phyloP scores from a whole-genome alignment of 495 filamentous ascomycete species.

The Parmelia sp. region DNA sequence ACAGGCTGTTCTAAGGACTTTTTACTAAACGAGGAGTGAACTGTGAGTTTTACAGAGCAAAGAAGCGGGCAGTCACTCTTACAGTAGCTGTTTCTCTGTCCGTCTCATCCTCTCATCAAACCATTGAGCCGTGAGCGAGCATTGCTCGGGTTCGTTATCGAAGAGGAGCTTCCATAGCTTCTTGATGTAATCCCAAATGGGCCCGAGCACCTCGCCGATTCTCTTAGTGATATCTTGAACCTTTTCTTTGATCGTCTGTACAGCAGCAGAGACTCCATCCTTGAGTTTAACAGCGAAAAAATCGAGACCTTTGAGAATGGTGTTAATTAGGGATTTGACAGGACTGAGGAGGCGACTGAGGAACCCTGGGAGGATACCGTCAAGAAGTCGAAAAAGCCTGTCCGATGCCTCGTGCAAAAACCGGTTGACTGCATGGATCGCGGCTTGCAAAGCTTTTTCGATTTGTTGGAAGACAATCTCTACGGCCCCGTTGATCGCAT shows the following conservation, averaged over 20 bases:
- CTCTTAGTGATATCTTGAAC: not conserved
- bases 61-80: slow-evolving; percentile 1
- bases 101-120: slow-evolving; percentile 17
- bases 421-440: slow-evolving; percentile 14
- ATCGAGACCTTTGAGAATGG: slow-evolving; percentile 8
- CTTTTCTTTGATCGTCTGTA: not conserved
- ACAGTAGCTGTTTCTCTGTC: slow-evolving; percentile 17
- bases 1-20: too few relatives aligned
- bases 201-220: slow-evolving; percentile 12
- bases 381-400: slow-evolving; percentile 15
- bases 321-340: not conserved
- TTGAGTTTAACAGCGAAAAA: slow-evolving; percentile 11
- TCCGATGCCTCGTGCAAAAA: slow-evolving; percentile 13
- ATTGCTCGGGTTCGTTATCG: slow-evolving; percentile 11
- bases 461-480: slow-evolving; percentile 14
- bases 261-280: slow-evolving; percentile 9
- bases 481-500: slow-evolving; percentile 17
- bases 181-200: slow-evolving; percentile 12
- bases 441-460: slow-evolving; percentile 14
- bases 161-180: slow-evolving; percentile 16
- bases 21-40: too few relatives aligned
- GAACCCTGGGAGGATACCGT: slow-evolving; percentile 6
- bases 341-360: slow-evolving; percentile 5
- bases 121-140: slow-evolving; percentile 10
- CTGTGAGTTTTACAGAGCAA: too few relatives aligned